Evolutionary conservation across 495 filamentous ascomycete genomes (phyloP), one percentile per base, ranked within the genome.

Genomic region (Penicillium argentinense): DNA sequence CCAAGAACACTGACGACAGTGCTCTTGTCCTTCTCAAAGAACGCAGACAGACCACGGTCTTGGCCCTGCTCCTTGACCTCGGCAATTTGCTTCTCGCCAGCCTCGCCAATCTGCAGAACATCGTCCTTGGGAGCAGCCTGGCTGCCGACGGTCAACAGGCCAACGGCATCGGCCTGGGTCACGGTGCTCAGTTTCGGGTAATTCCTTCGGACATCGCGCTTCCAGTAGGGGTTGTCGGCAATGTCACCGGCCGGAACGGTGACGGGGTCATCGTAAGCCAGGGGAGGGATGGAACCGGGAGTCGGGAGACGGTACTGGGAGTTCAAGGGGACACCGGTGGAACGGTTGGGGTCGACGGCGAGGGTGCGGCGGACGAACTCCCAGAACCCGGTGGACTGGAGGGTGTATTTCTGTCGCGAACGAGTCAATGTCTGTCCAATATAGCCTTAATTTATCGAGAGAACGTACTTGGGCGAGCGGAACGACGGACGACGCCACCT

Each of bases 151-250:
- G 77, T 85, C 49, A 98, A 76, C 49, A 97, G 80, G 4, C 83
- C 85, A 16, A 92, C 92, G 18, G 88, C 84, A 72, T 97, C 87
- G 13, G 79, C 83, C 73, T 96, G 93, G 36, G 71, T 85, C 42
- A 98, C 81, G 24, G 86, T 81, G 56, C 86, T 90, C 34, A 87
- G 75, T 45, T 76, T 77, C n/a, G 95, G 87, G 73, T 97, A 98
- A 59, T 76, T 80, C 58, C 95, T 83, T 38, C 93, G 86, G 41
- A 74, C 68, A 57, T 98, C 93, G 45, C 93, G 90, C 74, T 95
- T 95, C 88, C 90, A 98, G 81, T 98, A 98, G 28, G 93, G 82
- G 69, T 98, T 98, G 62, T 95, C 93, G 56, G 93, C 93, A 52
- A 98, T 82, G 67, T 99, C 93, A 44, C 82, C 91, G 2, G 93